Evolutionary conservation across 2,329 filamentous ascomycete genomes (phyloP).

Genomic region (Calonectria multiphialidica): DNA sequence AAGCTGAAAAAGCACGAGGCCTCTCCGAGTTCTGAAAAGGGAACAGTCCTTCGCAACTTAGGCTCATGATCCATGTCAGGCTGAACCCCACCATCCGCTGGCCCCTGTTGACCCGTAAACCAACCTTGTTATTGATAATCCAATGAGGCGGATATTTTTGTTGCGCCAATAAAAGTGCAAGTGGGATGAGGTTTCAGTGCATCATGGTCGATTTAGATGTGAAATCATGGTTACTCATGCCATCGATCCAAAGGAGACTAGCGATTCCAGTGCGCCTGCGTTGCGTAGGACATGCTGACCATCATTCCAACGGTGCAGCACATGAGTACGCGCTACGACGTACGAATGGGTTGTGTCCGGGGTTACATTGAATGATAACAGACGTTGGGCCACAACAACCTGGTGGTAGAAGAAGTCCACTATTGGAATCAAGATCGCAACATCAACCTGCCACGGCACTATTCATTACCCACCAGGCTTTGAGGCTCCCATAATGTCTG

Average conservation of each 20-base stretch:
- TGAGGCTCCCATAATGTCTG: no score
- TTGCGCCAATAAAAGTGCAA: background rate
- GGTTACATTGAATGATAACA: background rate
- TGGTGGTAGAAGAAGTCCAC: background rate
- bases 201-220: no score
- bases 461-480: background rate
- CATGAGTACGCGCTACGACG: background rate
- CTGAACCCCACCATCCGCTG: background rate
- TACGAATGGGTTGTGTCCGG: background rate
- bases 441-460: background rate
- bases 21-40: background rate
- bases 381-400: background rate
- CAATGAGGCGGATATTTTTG: background rate
- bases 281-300: background rate
- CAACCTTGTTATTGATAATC: background rate
- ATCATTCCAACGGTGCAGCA: background rate
- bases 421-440: background rate
- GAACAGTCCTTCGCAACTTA: background rate
- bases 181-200: background rate
- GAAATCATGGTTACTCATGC: no score
- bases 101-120: background rate
- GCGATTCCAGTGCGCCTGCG: background rate
- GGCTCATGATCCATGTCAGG: background rate
- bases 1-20: background rate
- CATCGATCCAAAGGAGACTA: background rate